Base-by-base conservation (phyloP, 441 rosid species). In the Erysimum pusillum region DNA sequence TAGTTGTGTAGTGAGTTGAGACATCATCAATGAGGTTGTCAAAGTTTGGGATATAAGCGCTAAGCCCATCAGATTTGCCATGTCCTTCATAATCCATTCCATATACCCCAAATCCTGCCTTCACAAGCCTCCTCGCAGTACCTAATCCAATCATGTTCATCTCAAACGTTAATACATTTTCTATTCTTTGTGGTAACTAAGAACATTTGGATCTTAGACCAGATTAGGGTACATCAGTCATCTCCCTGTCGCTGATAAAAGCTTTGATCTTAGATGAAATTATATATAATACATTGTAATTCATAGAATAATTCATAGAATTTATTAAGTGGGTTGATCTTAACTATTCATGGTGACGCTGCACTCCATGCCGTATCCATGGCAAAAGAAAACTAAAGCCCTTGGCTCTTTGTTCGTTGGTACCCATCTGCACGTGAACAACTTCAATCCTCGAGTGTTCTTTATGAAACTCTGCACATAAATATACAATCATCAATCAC, bases 291-390 rank as follows among this genome's bases (percentile, higher is more conserved):
- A 10, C 11, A 42, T n/a, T 46, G 2, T 0, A 49, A 49, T 5
- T 22, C n/a, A 52, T 22, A 49, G 34, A 22, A 7, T 0, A 49
- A 49, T 5, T 22, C n/a, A 52, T 22, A 49, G 34, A 22, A 22
- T 22, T 22, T 3, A 73, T 12, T 31, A 25, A 46, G 22, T 70
- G 45, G n/a, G 1, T 36, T 51, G 69, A 28, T 76, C 72, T 71
- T 11, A 78, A 92, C 96, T 89, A 71, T 89, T 79, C 97, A 90
- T 90, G 83, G 91, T 88, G 79, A 92, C 76, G 85, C 96, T 90
- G 77, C 96, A 92, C 62, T 92, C 97, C 96, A 92, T 86, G 78
- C 84, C 96, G 54, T 88, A 92, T 15, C 97, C 96, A 82, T 92
- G 96, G 81, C 91, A 90, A 42, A 92, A 67, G 78, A 87, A 92